Evolutionary conservation across 305 asterid genomes (phyloP).

Genomic region (Andrographis paniculata): DNA sequence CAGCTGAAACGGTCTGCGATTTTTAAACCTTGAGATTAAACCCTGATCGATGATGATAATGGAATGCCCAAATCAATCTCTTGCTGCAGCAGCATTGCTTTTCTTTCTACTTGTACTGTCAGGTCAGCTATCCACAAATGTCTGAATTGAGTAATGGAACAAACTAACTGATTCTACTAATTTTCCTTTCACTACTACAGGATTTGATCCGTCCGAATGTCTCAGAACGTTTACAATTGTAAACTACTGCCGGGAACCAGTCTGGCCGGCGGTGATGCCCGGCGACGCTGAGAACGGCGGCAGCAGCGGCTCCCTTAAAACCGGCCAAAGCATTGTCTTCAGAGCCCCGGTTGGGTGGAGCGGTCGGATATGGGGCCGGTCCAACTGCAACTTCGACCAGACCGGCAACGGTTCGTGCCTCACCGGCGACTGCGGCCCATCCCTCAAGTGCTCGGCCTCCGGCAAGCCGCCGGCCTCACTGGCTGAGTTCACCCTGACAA

Average conservation of each 20-base stretch:
- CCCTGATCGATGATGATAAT: no score
- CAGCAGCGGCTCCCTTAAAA: conserved; percentile 56
- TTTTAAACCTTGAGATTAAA: no score
- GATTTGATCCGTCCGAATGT: conserved; percentile 25
- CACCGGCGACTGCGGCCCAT: conserved; percentile 70
- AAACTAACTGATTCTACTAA: no score
- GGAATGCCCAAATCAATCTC: no score
- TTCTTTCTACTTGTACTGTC: no score
- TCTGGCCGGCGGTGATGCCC: conserved; percentile 81
- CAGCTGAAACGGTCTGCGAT: no score
- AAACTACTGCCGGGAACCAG: conserved; percentile 68
- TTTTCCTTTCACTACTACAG: no score
- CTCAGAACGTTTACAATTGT: conserved; percentile 70
- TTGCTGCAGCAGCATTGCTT: no score
- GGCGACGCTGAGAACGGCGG: conserved; percentile 52
- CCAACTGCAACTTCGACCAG: conserved; percentile 73
- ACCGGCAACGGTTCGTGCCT: conserved; percentile 66
- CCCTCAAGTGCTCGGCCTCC: conserved; percentile 45
- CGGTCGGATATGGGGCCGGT: conserved; percentile 88
- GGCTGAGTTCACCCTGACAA: conserved; percentile 72
- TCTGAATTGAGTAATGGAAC: no score
- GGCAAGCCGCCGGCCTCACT: conserved; percentile 71
- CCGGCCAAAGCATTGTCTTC: conserved; percentile 48
- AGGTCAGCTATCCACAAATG: no score
- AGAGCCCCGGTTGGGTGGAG: conserved; percentile 70